phyloP scores from a whole-genome alignment of 2,329 filamentous ascomycete genomes.

The Tothia fuscella region DNA sequence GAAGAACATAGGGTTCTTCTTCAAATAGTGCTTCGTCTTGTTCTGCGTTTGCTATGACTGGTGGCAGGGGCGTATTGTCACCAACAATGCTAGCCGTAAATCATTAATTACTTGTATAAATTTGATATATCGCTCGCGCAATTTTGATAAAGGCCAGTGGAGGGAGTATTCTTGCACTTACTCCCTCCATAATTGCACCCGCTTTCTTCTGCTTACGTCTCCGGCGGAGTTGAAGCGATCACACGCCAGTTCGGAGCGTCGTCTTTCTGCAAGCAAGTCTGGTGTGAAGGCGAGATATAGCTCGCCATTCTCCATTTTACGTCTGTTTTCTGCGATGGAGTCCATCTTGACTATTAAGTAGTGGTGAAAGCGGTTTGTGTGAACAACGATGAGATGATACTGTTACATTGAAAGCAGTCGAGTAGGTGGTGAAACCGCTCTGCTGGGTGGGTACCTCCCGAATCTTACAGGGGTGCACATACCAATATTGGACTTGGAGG shows the following conservation, averaged over 20 bases:
- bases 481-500: too few relatives aligned
- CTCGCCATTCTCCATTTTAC: constrained; percentile 51
- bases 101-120: too few relatives aligned
- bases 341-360: neutral
- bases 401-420: too few relatives aligned
- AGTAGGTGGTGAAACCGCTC: too few relatives aligned
- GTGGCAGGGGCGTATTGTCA: constrained; percentile 53
- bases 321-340: constrained; percentile 22
- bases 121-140: neutral
- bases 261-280: constrained; percentile 51
- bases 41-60: constrained; percentile 41
- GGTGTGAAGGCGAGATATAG: constrained; percentile 65
- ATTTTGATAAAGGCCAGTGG: too few relatives aligned
- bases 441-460: too few relatives aligned
- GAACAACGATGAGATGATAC: too few relatives aligned
- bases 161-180: constrained; percentile 36
- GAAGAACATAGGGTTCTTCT: constrained; percentile 56
- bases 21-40: constrained; percentile 55
- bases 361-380: too few relatives aligned
- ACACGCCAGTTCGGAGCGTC: constrained; percentile 50
- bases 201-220: constrained; percentile 46
- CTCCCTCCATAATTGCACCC: constrained; percentile 60
- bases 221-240: constrained; percentile 51
- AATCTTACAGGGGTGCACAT: too few relatives aligned
- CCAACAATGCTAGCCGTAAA: constrained; percentile 42